Percentiles rank a stretch among this genome's conserved stretches.
These are phyloP conservation scores for Aphanomyces invadans DNA, from an alignment of 352 stramenopile species.

Conservation along the genomic window DNA sequence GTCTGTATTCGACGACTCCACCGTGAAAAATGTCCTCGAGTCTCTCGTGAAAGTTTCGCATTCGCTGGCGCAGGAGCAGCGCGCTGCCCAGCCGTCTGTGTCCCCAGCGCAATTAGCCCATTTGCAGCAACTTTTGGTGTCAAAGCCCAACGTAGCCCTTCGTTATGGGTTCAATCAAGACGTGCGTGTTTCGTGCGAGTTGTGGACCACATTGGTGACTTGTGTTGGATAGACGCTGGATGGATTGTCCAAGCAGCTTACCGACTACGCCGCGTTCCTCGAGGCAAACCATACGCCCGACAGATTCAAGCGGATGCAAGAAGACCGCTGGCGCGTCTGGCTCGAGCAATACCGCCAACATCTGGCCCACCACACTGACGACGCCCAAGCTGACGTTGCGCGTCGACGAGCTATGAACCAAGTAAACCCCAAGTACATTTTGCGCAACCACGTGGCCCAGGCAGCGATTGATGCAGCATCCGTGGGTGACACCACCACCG, in stretches of 20 bases:
- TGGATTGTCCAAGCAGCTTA: conserved; percentile 35
- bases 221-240: conserved; percentile 32
- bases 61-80: conserved; percentile 55
- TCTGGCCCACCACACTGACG: conserved; percentile 38
- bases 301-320: conserved; percentile 36
- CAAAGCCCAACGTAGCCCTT: conserved; percentile 49
- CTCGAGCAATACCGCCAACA: conserved; percentile 44
- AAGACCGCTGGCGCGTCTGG: conserved; percentile 46
- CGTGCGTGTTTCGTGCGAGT: conserved; percentile 33
- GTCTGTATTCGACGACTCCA: conserved; percentile 34
- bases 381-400: conserved; percentile 29
- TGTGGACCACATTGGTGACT: conserved; percentile 34
- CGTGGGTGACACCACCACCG: conserved; percentile 50
- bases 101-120: conserved; percentile 68
- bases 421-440: conserved; percentile 75
- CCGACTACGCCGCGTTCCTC: conserved; percentile 25
- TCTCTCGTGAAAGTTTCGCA: conserved; percentile 60
- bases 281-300: conserved; percentile 36
- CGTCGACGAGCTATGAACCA: conserved; percentile 38
- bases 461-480: conserved; percentile 74
- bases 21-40: conserved; percentile 30
- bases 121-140: conserved; percentile 48
- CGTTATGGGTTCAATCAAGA: conserved; percentile 70
- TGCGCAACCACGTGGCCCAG: conserved; percentile 87
- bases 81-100: conserved; percentile 44